phyloP scores from a whole-genome alignment of 768 basidiomycete species.

The Termitomyces sp. region DNA sequence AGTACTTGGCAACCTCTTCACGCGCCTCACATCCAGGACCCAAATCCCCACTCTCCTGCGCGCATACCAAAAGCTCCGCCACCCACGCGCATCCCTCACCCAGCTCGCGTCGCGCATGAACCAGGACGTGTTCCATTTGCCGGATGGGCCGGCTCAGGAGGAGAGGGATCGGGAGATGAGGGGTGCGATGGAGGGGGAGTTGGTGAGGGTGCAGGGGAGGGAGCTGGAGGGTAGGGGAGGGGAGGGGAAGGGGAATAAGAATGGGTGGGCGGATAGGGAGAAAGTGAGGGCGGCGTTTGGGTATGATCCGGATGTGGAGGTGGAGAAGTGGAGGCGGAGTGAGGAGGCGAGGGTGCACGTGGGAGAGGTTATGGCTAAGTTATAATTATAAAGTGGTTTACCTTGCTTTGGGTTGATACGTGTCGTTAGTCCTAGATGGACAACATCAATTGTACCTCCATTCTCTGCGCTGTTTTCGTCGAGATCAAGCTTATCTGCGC shows the following conservation, averaged over 20 bases:
- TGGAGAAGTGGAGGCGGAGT: constrained; percentile 45
- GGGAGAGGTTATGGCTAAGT: background rate
- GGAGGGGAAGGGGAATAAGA: constrained; percentile 34
- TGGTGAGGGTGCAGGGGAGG: constrained; percentile 19
- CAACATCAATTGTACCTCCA: no score
- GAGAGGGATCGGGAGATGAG: constrained; percentile 53
- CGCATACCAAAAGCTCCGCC: constrained; percentile 54
- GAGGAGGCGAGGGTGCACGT: background rate
- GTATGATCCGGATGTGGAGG: constrained; percentile 55
- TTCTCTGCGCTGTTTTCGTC: no score
- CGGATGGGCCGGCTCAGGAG: constrained; percentile 56
- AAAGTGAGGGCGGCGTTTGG: constrained; percentile 48
- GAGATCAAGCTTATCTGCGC: no score
- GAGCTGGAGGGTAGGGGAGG: background rate
- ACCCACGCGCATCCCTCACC: constrained; percentile 45
- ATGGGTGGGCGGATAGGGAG: constrained; percentile 55
- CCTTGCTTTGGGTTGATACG: background rate
- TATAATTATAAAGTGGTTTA: background rate
- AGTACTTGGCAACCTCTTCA: constrained; percentile 50
- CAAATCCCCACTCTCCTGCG: constrained; percentile 44
- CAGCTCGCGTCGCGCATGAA: constrained; percentile 51
- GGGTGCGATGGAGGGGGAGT: constrained; percentile 41
- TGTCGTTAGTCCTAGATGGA: no score
- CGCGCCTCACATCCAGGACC: constrained; percentile 37
- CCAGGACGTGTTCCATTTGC: constrained; percentile 54